Conservation (phyloP, 306 rosid genomes). For the Cucurbita moschata region DNA sequence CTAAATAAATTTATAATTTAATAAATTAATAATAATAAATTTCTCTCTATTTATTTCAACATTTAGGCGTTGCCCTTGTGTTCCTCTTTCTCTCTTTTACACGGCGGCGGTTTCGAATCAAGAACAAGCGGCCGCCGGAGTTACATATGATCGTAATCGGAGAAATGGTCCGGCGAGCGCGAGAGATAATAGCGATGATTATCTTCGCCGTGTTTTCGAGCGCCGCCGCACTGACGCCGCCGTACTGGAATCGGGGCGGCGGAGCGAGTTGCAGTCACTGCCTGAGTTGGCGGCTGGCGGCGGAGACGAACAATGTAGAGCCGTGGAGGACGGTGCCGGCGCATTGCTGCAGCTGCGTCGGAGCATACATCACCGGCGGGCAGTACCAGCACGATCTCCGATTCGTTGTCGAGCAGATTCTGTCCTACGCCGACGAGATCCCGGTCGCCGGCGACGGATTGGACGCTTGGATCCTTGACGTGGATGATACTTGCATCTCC, state of each 20-base stretch:
- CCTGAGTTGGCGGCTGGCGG: conserved; percentile 71
- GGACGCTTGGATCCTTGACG: conserved; percentile 66
- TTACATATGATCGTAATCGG: conserved; percentile 9
- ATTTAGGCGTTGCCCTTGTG: not conserved
- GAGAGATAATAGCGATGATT: conserved; percentile 10
- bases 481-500: conserved; percentile 77
- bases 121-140: not conserved
- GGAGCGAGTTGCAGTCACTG: conserved; percentile 19
- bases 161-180: conserved; percentile 16
- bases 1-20: too few relatives aligned
- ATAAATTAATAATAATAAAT: too few relatives aligned
- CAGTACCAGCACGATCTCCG: conserved; percentile 40
- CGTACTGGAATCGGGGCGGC: not conserved
- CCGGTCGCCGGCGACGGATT: conserved; percentile 15
- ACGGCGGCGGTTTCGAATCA: not conserved
- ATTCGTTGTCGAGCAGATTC: conserved; percentile 19
- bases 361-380: conserved; percentile 44
- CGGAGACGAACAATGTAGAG: conserved; percentile 54
- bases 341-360: conserved; percentile 23
- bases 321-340: conserved; percentile 63
- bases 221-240: not conserved
- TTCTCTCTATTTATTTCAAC: not conserved
- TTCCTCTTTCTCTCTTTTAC: not conserved
- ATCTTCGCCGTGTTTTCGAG: conserved; percentile 16
- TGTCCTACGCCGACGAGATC: conserved; percentile 16